Percentiles rank a stretch among this genome's conserved stretches.
These are phyloP conservation scores for Trypanosoma melophagium DNA, from an alignment of 208 protist species.

Conservation along the genomic window DNA sequence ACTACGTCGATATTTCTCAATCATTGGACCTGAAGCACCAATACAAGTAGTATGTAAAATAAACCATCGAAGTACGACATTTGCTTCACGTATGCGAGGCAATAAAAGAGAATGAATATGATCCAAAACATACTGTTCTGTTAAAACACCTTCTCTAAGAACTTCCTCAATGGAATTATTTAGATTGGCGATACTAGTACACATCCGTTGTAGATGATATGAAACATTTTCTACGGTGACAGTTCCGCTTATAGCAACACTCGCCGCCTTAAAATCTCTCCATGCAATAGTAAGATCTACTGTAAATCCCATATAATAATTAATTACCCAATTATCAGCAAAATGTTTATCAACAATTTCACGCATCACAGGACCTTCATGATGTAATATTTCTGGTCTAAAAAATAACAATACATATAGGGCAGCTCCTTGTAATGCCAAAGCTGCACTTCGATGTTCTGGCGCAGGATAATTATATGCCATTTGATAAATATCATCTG, in stretches of 20 bases:
- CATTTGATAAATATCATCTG: constrained; percentile 97
- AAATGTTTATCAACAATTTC: constrained; percentile 99
- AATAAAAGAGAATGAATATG: constrained; percentile 86
- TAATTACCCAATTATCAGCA: constrained; percentile 97
- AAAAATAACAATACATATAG: constrained; percentile 98
- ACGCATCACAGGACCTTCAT: constrained; percentile 93
- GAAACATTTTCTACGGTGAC: constrained; percentile 72
- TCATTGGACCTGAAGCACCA: constrained; percentile 13
- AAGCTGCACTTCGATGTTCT: constrained; percentile 93
- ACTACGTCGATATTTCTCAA: constrained; percentile 25
- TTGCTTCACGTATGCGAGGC: constrained; percentile 87
- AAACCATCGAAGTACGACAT: constrained; percentile 95
- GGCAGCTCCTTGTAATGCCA: constrained; percentile 93
- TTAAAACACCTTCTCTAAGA: constrained; percentile 90
- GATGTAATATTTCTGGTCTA: constrained; percentile 88
- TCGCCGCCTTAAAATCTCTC: constrained; percentile 93
- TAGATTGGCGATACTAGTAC: constrained; percentile 41
- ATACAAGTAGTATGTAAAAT: constrained; percentile 84
- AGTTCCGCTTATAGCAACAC: constrained; percentile 89
- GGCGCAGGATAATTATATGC: constrained; percentile 89
- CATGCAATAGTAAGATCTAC: constrained; percentile 93
- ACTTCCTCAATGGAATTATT: constrained; percentile 39
- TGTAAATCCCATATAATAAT: constrained; percentile 96
- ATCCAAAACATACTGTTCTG: constrained; percentile 94
- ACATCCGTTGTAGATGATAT: constrained; percentile 61